Conservation (phyloP, 2,329 filamentous ascomycete species). For the Sclerotinia sclerotiorum region DNA sequence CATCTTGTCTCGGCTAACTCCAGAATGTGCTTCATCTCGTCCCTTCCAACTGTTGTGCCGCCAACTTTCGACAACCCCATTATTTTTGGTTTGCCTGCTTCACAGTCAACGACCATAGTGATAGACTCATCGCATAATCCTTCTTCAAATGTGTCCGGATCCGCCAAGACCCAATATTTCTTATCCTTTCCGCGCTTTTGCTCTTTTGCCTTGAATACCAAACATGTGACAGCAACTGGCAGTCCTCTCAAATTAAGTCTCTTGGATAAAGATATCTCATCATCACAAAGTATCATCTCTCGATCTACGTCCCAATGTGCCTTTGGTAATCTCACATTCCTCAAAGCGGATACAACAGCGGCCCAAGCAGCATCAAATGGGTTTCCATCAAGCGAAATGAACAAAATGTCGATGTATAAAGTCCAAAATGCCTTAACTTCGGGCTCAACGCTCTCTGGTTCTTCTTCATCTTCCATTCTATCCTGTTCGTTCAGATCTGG, state of each 20-base stretch:
- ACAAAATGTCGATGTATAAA: constrained; percentile 91
- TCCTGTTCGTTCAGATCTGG: constrained; percentile 50
- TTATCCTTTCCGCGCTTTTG: constrained; percentile 50
- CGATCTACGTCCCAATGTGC: constrained; percentile 83
- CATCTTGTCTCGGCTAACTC: constrained; percentile 63
- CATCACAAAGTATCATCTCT: constrained; percentile 75
- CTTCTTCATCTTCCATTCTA: constrained; percentile 42
- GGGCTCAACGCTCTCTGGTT: constrained; percentile 39
- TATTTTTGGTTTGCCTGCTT: constrained; percentile 52
- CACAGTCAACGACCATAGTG: constrained; percentile 74
- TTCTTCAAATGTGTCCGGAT: constrained; percentile 91
- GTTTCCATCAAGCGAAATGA: constrained; percentile 89
- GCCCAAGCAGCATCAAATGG: constrained; percentile 90
- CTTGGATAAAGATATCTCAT: constrained; percentile 52
- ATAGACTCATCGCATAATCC: constrained; percentile 77
- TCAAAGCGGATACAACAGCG: constrained; percentile 76
- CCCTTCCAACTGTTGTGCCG: constrained; percentile 66
- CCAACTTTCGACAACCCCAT: constrained; percentile 80
- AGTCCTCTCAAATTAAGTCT: constrained; percentile 61
- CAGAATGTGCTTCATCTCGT: constrained; percentile 60
- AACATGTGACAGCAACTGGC: constrained; percentile 76
- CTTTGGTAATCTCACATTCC: constrained; percentile 71
- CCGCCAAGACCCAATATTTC: constrained; percentile 74
- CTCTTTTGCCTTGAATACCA: constrained; percentile 67
- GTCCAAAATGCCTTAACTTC: constrained; percentile 87